A percentile compares a stretch with the other conserved stretches of the same genome.
phyloP scores from a whole-genome alignment of 1,284 basidiomycete species.

The Neonothopanus nambi region DNA sequence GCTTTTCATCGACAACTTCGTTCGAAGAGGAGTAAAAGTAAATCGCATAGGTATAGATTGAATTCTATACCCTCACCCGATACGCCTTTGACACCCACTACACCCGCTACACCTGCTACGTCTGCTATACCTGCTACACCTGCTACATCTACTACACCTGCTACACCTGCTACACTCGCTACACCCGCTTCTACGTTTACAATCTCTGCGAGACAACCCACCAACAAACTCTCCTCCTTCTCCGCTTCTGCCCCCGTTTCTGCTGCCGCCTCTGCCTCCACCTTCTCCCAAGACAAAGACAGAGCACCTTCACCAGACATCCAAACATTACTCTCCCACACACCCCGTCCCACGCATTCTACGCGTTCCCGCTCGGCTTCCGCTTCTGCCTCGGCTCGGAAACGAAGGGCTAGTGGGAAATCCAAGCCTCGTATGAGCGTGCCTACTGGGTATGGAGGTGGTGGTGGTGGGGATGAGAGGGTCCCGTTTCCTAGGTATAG shows the following conservation, averaged over 20 bases:
- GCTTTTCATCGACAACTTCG: slow-evolving; percentile 29
- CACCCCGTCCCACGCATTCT: slow-evolving; percentile 6
- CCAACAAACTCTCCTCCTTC: too few relatives aligned
- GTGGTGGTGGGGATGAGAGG: slow-evolving; percentile 9
- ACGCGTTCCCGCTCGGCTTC: too few relatives aligned
- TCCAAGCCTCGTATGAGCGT: too few relatives aligned
- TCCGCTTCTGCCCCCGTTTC: too few relatives aligned
- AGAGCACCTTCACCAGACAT: slow-evolving; percentile 3
- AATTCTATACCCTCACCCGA: too few relatives aligned
- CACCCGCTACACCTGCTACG: slow-evolving; percentile 21
- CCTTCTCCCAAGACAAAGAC: background rate
- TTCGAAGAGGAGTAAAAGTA: slow-evolving; percentile 33
- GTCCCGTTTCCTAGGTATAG: slow-evolving; percentile 15
- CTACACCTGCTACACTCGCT: too few relatives aligned
- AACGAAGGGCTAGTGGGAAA: background rate
- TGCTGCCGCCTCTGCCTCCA: too few relatives aligned
- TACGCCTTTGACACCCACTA: too few relatives aligned
- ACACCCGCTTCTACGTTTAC: too few relatives aligned
- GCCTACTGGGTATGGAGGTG: too few relatives aligned
- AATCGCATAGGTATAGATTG: slow-evolving; percentile 30
- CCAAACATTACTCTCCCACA: slow-evolving; percentile 1
- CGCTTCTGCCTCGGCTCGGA: too few relatives aligned
- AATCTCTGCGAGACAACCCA: too few relatives aligned
- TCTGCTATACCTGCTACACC: slow-evolving; percentile 7
- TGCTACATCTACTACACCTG: slow-evolving; percentile 6